These are phyloP conservation scores for Lasiodiplodia sp. DNA, from an alignment of 2,329 filamentous ascomycete species.

Conservation along the genomic window DNA sequence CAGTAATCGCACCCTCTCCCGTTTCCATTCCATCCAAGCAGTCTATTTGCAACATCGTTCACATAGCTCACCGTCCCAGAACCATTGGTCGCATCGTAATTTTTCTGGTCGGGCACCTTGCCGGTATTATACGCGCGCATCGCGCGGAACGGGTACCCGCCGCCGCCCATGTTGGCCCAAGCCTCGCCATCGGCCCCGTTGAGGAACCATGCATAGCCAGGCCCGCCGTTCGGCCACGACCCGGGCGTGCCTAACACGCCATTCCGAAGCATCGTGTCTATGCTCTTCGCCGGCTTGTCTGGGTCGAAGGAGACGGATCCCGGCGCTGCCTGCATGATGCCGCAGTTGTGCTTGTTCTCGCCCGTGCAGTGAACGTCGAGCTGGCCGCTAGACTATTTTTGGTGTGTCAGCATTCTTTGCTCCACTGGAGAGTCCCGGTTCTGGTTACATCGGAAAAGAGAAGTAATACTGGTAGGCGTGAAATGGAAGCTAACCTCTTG, in stretches of 20 bases:
- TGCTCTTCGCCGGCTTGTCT: conserved; percentile 24
- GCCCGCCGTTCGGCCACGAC: conserved; percentile 27
- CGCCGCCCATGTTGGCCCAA: conserved; percentile 12
- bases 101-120: conserved; percentile 1
- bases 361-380: conserved; percentile 33
- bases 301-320: conserved; percentile 32
- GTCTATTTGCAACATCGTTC: conserved; percentile 37
- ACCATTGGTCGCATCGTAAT: conserved; percentile 26
- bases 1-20: conserved; percentile 7
- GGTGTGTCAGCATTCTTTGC: no score
- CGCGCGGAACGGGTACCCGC: conserved; percentile 31
- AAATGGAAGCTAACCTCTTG: conserved; percentile 31
- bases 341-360: conserved; percentile 30
- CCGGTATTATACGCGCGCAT: conserved; percentile 33
- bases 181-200: background rate
- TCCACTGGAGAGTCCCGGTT: background rate
- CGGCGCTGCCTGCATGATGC: conserved; percentile 34
- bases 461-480: background rate
- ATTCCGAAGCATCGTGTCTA: conserved; percentile 35
- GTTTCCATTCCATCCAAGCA: conserved; percentile 36
- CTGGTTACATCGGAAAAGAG: background rate
- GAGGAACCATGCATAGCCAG: conserved; percentile 29
- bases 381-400: conserved; percentile 29
- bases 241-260: conserved; percentile 32
- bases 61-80: conserved; percentile 31